Evolutionary conservation across 176 grass and related monocot genomes (phyloP), one percentile per base, ranked within the genome.

Genomic region (Chloris gayana): DNA sequence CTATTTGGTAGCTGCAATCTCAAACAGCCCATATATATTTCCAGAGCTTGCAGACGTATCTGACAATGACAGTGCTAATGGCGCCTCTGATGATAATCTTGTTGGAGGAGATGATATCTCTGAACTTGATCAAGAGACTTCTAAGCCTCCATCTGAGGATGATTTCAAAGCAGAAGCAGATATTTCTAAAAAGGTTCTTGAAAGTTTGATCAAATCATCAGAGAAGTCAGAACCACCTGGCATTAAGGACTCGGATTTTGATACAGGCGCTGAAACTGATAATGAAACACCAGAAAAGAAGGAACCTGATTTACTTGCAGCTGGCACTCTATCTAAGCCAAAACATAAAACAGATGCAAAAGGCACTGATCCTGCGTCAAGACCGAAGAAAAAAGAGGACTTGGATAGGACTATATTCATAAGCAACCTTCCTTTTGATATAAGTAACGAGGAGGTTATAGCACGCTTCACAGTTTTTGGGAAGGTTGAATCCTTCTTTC

Each of bases 361-460:
- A 81, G 39, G 22, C 46, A 81, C 35, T 47, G 32, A 56, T 64
- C 70, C 79, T 64, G 30, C 67, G 74, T 64, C 45, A 32, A 64
- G 85, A 84, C 58, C 71, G 15, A 88, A 84, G 70, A 80, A 80
- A 85, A 85, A 78, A 83, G 90, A 91, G 31, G 86, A 75, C 54
- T 76, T 98, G 79, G 90, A 88, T 86, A 90, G 81, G 72, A 98
- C 92, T 32, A 74, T 98, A 91, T 98, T 98, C 67, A 87, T 98
- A 84, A 91, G 85, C 89, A 98, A 98, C 66, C 92, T 98, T 87
- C 92, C 96, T 70, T 98, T 98, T 76, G 96, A 91, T 89, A 64
- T 83, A 69, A 89, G 69, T 10, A 86, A 72, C 58, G 86, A 95
- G 84, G 96, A 95, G 75, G 88, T 98, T 37, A 86, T 77, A 66